Percentiles rank a stretch among this genome's conserved stretches.
These are phyloP conservation scores for Priceomyces medius DNA, from an alignment of 805 yeast genomes.

Conservation along the genomic window DNA sequence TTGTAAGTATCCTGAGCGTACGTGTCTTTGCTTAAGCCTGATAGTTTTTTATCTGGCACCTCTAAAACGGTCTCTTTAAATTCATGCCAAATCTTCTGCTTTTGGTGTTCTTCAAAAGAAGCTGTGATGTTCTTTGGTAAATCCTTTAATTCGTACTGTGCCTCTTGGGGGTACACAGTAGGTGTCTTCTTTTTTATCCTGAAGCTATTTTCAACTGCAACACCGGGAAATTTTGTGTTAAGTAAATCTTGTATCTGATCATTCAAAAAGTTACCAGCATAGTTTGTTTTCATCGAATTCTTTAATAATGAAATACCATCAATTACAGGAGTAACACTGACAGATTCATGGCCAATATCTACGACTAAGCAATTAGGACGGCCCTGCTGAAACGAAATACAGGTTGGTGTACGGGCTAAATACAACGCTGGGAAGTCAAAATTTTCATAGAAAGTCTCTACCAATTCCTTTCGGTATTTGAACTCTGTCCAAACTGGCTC, in stretches of 20 bases:
- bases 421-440: conserved; percentile 78
- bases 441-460: conserved; percentile 70
- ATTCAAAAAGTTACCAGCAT: conserved; percentile 68
- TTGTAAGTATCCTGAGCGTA: conserved; percentile 28
- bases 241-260: conserved; percentile 50
- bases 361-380: conserved; percentile 84
- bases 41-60: conserved; percentile 44
- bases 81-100: conserved; percentile 58
- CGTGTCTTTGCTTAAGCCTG: conserved; percentile 22
- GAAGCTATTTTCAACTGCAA: conserved; percentile 40
- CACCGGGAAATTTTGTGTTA: conserved; percentile 22
- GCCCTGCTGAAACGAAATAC: conserved; percentile 85
- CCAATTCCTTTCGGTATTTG: conserved; percentile 62
- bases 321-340: conserved; percentile 76
- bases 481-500: conserved; percentile 85
- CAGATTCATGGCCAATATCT: conserved; percentile 78
- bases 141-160: conserved; percentile 21
- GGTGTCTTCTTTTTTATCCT: conserved; percentile 47
- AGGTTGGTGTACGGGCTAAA: conserved; percentile 78
- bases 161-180: conserved; percentile 31
- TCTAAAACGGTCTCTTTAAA: conserved; percentile 71
- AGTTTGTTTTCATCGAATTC: conserved; percentile 67
- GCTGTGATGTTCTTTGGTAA: conserved; percentile 36
- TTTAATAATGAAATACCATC: conserved; percentile 77
- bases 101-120: conserved; percentile 57